phyloP scores from a whole-genome alignment of 2,329 filamentous ascomycete species.

The Hymenoscyphus albidus region DNA sequence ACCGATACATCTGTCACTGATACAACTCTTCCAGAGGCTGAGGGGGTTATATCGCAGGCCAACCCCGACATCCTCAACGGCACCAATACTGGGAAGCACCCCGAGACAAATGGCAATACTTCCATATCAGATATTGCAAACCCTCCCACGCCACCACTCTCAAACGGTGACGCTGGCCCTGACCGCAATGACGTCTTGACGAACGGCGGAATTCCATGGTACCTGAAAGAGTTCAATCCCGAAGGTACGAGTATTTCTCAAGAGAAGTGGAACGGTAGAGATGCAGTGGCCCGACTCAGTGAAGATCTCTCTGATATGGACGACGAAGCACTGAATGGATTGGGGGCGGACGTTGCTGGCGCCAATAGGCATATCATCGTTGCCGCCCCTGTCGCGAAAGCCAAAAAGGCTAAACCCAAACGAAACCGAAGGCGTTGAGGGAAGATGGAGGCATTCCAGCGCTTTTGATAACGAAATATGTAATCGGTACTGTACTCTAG shows the following conservation, averaged over 20 bases:
- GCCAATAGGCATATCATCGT: slow-evolving; percentile 14
- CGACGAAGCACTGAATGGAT: slow-evolving; percentile 78
- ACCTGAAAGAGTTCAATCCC: slow-evolving; percentile 76
- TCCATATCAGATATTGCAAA: slow-evolving; percentile 21
- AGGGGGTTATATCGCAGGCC: slow-evolving; percentile 19
- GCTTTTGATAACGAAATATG: slow-evolving; percentile 12
- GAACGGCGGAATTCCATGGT: slow-evolving; percentile 83
- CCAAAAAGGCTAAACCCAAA: slow-evolving; percentile 29
- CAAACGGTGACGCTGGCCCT: slow-evolving; percentile 47
- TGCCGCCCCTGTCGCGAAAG: slow-evolving; percentile 20
- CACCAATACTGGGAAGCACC: slow-evolving; percentile 36
- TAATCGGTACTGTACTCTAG: slow-evolving; percentile 28
- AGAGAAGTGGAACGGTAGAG: slow-evolving; percentile 69
- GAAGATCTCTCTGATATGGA: slow-evolving; percentile 90
- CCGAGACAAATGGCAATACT: slow-evolving; percentile 47
- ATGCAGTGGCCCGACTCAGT: slow-evolving; percentile 68
- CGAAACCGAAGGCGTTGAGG: slow-evolving; percentile 20
- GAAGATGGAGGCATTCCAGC: background rate
- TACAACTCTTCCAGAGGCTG: slow-evolving; percentile 21
- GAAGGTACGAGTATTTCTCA: slow-evolving; percentile 75
- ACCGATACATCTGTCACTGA: slow-evolving; percentile 17
- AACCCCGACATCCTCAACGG: slow-evolving; percentile 30
- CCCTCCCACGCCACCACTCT: slow-evolving; percentile 63
- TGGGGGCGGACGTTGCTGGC: slow-evolving; percentile 40
- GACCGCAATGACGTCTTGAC: slow-evolving; percentile 42